Evolutionary conservation across 129 eudicot genomes (phyloP).

Genomic region (carrot (Daucus carota)): DNA sequence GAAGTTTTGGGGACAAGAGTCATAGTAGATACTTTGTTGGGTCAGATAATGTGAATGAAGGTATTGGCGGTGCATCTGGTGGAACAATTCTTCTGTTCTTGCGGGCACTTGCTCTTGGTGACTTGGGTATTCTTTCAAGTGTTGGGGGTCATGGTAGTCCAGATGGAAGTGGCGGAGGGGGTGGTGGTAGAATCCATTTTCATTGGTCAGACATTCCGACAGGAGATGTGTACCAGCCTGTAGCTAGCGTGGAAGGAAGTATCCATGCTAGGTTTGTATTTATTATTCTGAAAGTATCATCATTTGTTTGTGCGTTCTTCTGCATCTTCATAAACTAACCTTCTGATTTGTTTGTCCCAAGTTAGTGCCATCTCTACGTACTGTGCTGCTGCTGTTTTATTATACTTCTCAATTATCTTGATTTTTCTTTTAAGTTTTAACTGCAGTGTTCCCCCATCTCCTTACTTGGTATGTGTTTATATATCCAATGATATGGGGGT

Average conservation of each 20-base stretch:
- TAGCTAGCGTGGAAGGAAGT: conserved; percentile 72
- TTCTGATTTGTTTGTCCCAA: not conserved
- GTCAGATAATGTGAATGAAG: conserved; percentile 12
- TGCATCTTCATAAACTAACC: not conserved
- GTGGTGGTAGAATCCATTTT: conserved; percentile 95
- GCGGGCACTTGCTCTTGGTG: conserved; percentile 40
- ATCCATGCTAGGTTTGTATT: conserved; percentile 59
- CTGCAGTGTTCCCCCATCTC: not conserved
- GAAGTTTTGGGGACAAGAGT: conserved; percentile 28
- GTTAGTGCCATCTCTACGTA: not conserved
- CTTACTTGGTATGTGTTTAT: not conserved
- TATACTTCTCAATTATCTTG: not conserved
- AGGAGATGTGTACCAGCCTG: conserved; percentile 86
- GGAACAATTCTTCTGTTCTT: conserved; percentile 81
- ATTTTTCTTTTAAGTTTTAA: not conserved
- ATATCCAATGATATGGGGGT: not conserved
- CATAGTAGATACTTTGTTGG: conserved; percentile 14
- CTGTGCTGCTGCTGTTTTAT: not conserved
- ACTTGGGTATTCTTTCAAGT: conserved; percentile 61
- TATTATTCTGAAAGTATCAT: conserved; percentile 10
- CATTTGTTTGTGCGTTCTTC: not conserved
- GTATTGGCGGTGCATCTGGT: conserved; percentile 90
- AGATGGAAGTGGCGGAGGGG: conserved; percentile 89
- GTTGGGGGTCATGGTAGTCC: conserved; percentile 74
- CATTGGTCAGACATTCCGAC: conserved; percentile 92